phyloP scores from a whole-genome alignment of 1,284 basidiomycete genomes.

The Meira miltonrushii region DNA sequence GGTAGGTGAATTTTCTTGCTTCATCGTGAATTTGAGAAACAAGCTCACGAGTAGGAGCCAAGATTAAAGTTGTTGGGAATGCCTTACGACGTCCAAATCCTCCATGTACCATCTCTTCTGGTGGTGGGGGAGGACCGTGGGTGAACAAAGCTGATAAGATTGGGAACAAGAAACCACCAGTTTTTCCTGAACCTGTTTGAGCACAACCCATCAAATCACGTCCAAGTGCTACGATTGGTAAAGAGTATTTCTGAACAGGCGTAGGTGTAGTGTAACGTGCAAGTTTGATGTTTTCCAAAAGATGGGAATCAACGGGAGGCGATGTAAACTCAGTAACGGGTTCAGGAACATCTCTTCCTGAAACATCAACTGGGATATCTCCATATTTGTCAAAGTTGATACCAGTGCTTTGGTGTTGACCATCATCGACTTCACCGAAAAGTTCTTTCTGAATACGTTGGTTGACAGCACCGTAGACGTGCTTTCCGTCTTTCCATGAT shows the following conservation, averaged over 20 bases:
- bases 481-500: slow-evolving; percentile 81
- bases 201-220: slow-evolving; percentile 99
- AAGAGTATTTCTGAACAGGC: slow-evolving; percentile 99
- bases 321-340: slow-evolving; percentile 80
- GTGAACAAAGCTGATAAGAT: slow-evolving; percentile 91
- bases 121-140: slow-evolving; percentile 69
- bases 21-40: slow-evolving; percentile 99
- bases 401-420: slow-evolving; percentile 72
- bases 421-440: slow-evolving; percentile 79
- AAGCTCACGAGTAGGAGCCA: slow-evolving; percentile 96
- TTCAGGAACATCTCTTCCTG: slow-evolving; percentile 89
- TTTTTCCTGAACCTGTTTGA: slow-evolving; percentile 99
- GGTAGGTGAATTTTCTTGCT: slow-evolving; percentile 97
- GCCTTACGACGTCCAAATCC: slow-evolving; percentile 76
- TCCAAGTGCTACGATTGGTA: slow-evolving; percentile 86
- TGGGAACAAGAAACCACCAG: slow-evolving; percentile 97
- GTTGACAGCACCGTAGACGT: slow-evolving; percentile 75
- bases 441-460: slow-evolving; percentile 88
- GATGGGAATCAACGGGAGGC: slow-evolving; percentile 84
- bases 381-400: slow-evolving; percentile 99
- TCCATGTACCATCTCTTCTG: slow-evolving; percentile 57
- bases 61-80: slow-evolving; percentile 89
- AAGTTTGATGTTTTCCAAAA: slow-evolving; percentile 88
- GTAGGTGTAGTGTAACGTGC: slow-evolving; percentile 92
- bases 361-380: slow-evolving; percentile 98